phyloP scores from a whole-genome alignment of 148 eudicot genomes.

The Euryodendron excelsum region DNA sequence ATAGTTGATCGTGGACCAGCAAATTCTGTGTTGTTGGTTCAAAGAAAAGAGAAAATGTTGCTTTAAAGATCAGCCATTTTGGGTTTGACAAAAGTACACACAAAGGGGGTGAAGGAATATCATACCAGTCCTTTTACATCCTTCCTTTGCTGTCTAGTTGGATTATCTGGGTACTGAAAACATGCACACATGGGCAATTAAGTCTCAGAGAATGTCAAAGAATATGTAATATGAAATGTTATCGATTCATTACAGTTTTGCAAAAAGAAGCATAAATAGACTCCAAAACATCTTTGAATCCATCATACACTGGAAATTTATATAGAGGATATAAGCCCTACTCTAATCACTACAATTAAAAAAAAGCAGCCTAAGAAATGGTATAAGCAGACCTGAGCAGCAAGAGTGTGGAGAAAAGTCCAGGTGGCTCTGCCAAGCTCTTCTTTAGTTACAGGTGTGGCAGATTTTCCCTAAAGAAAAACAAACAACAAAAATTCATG shows the following conservation, averaged over 20 bases:
- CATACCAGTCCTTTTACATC: slow-evolving; percentile 92
- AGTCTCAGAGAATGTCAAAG: not conserved
- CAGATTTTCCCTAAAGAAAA: slow-evolving; percentile 39
- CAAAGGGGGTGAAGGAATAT: not conserved
- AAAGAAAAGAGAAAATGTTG: too few relatives aligned
- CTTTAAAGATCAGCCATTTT: too few relatives aligned
- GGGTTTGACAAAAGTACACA: too few relatives aligned
- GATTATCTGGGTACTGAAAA: slow-evolving; percentile 78
- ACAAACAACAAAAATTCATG: not conserved
- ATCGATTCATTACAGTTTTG: not conserved
- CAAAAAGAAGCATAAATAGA: too few relatives aligned
- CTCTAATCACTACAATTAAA: not conserved
- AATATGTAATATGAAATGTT: not conserved
- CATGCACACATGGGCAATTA: not conserved
- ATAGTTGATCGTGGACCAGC: too few relatives aligned
- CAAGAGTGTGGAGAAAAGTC: slow-evolving; percentile 89
- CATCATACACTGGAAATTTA: not conserved
- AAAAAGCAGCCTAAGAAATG: slow-evolving; percentile 6
- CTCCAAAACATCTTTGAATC: not conserved
- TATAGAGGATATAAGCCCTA: not conserved
- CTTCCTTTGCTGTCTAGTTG: slow-evolving; percentile 90
- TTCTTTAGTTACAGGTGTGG: slow-evolving; percentile 56
- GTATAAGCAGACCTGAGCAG: slow-evolving; percentile 48
- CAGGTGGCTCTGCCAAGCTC: too few relatives aligned
- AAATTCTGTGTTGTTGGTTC: too few relatives aligned